Base-by-base conservation (phyloP, 768 basidiomycete species). In the Phanerochaete carnosa region DNA sequence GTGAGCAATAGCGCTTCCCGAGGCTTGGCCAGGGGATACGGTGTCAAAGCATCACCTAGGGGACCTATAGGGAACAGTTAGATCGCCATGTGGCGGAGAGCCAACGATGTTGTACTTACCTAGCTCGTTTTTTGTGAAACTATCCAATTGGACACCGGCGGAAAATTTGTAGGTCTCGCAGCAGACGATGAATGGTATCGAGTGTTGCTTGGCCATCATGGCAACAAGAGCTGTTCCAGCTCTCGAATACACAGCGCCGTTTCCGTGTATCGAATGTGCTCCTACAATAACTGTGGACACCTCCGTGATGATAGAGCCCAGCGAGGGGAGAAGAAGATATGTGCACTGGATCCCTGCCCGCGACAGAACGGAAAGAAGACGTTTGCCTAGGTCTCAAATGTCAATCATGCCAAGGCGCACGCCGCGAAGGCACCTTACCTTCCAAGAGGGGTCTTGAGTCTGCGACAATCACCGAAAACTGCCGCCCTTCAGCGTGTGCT, bases 81-180 rank as follows among this genome's bases (percentile, higher is more conserved):
- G 51, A 58, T 30, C 66, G 53, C n/a, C n/a, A 30, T 29, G 33
- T 45, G 16, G 29, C 3, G 26, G 52, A 13, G 53, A 22, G 50
- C 30, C 12, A 32, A 15, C 45, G 13, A 2, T 5, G 49, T 6
- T 13, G 0, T 12, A 68, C 83, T 71, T 65, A 92, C 96, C 97
- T 43, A 98, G 78, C 74, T 99, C 97, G 68, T 99, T 99, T 74
- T 92, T 94, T 46, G 91, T 94, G 66, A 99, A 95, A 22, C 90
- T 90, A 72, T 99, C 97, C 57, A 98, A 79, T 73, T 92, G 88
- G 29, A 98, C 89, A 33, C 86, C 86, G 66, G 98, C 96, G 19
- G 92, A 91, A 68, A 95, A 98, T 73, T 99, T 99, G 78, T 98
- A 98, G 3, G 97, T 99, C 75, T 98, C 97, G 67, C 95, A 97